Percentiles rank a stretch among this genome's conserved stretches.
phyloP scores from a whole-genome alignment of 2,329 filamentous ascomycete genomes.

The Calonectria hongkongensis region DNA sequence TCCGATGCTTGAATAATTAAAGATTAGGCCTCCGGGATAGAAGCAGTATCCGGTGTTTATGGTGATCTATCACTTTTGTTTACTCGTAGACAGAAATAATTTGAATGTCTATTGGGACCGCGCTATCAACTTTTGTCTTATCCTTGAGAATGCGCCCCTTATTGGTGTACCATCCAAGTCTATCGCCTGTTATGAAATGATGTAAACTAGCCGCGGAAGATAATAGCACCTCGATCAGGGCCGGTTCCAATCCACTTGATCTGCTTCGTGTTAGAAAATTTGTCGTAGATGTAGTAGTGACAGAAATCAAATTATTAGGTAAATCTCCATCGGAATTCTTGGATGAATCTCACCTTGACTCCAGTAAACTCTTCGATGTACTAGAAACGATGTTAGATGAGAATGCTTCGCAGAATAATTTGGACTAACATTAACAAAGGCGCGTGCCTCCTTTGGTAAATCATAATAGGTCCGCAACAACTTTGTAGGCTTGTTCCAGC shows the following conservation, averaged over 20 bases:
- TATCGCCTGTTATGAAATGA: too few species aligned
- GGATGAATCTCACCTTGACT: constrained; percentile 18
- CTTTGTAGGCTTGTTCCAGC: constrained; percentile 29
- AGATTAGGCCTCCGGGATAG: too few species aligned
- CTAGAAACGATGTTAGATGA: not conserved
- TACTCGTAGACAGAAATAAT: not conserved
- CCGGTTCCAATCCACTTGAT: constrained; percentile 48
- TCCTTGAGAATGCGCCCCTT: not conserved
- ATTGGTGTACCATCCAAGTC: not conserved
- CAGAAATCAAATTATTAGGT: not conserved
- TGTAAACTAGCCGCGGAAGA: constrained; percentile 22
- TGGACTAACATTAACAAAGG: constrained; percentile 15
- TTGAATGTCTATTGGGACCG: not conserved
- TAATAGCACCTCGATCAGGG: constrained; percentile 44
- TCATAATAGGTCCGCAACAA: constrained; percentile 21
- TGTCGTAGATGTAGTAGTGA: too few species aligned
- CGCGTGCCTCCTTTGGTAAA: constrained; percentile 30
- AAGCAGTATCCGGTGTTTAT: not conserved
- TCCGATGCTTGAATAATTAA: too few species aligned
- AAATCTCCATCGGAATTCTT: not conserved
- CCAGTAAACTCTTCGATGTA: constrained; percentile 15
- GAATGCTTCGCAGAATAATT: too few species aligned
- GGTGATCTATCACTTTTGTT: not conserved
- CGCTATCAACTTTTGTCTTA: not conserved
- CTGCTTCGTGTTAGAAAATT: constrained; percentile 34